A percentile compares a stretch with the other conserved stretches of the same genome.
Evolutionary conservation across 495 filamentous ascomycete species (phyloP).

Genomic region (Aspergillus olivimuriae): DNA sequence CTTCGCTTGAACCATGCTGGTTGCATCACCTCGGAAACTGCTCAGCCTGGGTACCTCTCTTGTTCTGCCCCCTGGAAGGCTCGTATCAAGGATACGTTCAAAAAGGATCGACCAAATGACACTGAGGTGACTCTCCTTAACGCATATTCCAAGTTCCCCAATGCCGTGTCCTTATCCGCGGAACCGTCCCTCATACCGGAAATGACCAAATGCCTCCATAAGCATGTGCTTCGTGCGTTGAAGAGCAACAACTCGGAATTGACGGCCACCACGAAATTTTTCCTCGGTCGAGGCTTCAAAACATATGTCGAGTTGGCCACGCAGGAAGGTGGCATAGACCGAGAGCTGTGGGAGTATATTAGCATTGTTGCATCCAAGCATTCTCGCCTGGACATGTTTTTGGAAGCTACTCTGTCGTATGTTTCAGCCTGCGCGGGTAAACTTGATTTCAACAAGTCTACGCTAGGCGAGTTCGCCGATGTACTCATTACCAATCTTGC

Average conservation of each 20-base stretch:
- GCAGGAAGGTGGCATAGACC: conserved; percentile 35
- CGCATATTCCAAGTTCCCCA: conserved; percentile 34
- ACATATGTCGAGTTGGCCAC: conserved; percentile 36
- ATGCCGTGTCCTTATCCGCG: conserved; percentile 29
- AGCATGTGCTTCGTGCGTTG: conserved; percentile 22
- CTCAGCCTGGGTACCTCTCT: conserved; percentile 49
- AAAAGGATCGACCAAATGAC: conserved; percentile 22
- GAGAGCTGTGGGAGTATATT: conserved; percentile 49
- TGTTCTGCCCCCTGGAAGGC: conserved; percentile 65
- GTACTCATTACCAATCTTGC: conserved; percentile 65
- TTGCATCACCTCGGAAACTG: conserved; percentile 33
- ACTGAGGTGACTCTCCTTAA: conserved; percentile 31
- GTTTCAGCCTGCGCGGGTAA: conserved; percentile 43
- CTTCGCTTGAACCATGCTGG: conserved; percentile 58
- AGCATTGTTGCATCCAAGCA: conserved; percentile 55
- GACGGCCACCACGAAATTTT: conserved; percentile 19
- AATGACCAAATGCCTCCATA: conserved; percentile 30
- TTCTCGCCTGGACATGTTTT: conserved; percentile 55
- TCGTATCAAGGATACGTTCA: conserved; percentile 59
- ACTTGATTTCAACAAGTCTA: conserved; percentile 34
- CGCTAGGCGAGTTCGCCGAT: conserved; percentile 49
- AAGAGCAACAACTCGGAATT: conserved; percentile 9
- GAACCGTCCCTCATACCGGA: conserved; percentile 29
- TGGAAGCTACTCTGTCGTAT: conserved; percentile 59
- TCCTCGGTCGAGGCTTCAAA: conserved; percentile 42